Base-by-base conservation (phyloP, 805 yeast genomes). In the Sungouiella thailandica region DNA sequence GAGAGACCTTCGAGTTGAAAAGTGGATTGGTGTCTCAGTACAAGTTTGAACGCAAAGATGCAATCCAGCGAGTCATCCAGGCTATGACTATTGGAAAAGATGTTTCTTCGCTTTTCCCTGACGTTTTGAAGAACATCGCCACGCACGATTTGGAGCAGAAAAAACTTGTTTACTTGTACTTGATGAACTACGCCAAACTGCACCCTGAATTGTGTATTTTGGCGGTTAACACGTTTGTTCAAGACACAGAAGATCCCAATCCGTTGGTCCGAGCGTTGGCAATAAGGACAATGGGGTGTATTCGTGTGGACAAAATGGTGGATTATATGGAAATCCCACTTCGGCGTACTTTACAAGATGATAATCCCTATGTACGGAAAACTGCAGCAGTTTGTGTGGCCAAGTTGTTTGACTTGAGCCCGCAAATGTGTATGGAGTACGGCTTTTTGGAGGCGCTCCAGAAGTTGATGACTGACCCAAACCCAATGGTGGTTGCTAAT, bases 41-140 rank as follows among this genome's bases (percentile, higher is more conserved):
- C 60, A 95, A 96, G 17, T 81, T 77, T 45, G 97, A 94, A 53
- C 74, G 96, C 39, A 93, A 93, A 57, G 98, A 93, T 58, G 95
- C 98, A 12, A 93, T 93, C 47, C 95, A 90, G 62, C 75, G 96
- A 39, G 96, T 94, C 14, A 93, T 93, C 53, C 94, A 93, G 37
- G 97, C 96, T 39, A 93, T 93, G 99, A 93, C 98, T 0, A 76
- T 88, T 19, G 97, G 97, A 8, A 93, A 93, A 55, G 98, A 93
- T 58, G 97, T 93, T 16, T 84, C 95, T 13, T 78, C 94, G 2
- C 68, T 93, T 35, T 93, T 93, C 50, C 98, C 99, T 2, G 97
- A 93, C 58, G 94, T 93, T 17, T 68, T 93, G 57, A 94, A 93
- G 64, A 93, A 93, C 62, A 83, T 93, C 47, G 97, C 98, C 35